Percentiles rank a stretch among this genome's conserved stretches.
These are phyloP conservation scores for Pleurotus ostreatus DNA, from an alignment of 768 basidiomycete genomes.

Conservation along the genomic window DNA sequence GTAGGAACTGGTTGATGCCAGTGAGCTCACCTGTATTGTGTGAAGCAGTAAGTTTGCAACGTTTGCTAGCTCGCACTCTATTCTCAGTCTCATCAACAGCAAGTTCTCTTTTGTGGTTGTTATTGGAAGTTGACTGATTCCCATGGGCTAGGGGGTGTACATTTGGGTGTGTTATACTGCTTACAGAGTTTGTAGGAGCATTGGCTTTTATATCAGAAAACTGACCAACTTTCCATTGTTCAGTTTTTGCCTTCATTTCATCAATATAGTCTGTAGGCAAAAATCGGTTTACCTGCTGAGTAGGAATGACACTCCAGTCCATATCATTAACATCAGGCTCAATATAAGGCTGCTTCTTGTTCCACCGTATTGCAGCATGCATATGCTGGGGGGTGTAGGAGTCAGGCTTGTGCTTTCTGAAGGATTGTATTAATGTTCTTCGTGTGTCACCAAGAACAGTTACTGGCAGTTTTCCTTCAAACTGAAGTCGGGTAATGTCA, in stretches of 20 bases:
- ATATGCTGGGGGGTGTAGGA: slow-evolving; percentile 15
- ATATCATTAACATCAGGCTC: not conserved
- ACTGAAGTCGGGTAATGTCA: slow-evolving; percentile 25
- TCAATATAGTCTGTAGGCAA: not conserved
- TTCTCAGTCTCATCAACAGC: not conserved
- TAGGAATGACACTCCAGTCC: not conserved
- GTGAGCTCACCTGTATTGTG: not conserved
- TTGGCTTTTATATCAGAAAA: not conserved
- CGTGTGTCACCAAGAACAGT: slow-evolving; percentile 14
- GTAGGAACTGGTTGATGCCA: not conserved
- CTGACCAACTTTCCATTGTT: not conserved
- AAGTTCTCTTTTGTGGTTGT: not conserved
- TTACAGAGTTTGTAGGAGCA: not conserved
- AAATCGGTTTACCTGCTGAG: not conserved
- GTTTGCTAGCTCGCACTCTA: not conserved
- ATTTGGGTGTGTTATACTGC: not conserved
- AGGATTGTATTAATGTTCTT: slow-evolving; percentile 19
- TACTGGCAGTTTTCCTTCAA: slow-evolving; percentile 13
- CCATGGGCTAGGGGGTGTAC: too few species aligned
- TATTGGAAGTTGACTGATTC: too few species aligned
- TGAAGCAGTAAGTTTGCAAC: not conserved
- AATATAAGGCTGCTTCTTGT: slow-evolving; percentile 11
- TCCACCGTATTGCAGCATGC: slow-evolving; percentile 18
- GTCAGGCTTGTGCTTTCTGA: slow-evolving; percentile 14
- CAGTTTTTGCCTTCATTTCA: not conserved